Evolutionary conservation across 2,329 filamentous ascomycete species (phyloP), one percentile per base, ranked within the genome.

Genomic region (Alternaria atra): DNA sequence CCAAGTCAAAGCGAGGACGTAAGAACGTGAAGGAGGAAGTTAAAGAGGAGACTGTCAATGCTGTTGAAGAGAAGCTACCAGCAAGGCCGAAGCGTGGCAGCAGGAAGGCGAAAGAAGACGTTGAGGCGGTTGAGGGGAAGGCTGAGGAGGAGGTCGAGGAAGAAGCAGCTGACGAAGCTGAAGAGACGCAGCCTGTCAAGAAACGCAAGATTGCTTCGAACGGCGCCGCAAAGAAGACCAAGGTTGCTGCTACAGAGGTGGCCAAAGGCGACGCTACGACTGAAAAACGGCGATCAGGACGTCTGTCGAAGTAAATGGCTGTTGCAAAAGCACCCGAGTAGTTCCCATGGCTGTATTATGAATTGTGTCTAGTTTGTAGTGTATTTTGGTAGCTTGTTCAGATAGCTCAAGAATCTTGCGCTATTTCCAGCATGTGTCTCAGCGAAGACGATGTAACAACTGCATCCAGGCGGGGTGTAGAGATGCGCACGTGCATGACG

Each of bases 131-230:
- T 40, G 17, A 40, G 17, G 60, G 75, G 52, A 53, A 69, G 17
- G 55, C 54, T 40, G 17, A 40, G 17, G 60, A 75, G 52, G 55
- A 60, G 15, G 58, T 65, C 3, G 61, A 71, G 4, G 67, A 66
- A 2, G 64, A 71, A 34, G 76, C 9, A 39, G 77, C 6, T 1
- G 80, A 71, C 23, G 62, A 71, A 34, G n/a, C 35, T 32, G 80
- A 67, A 42, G 66, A 68, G 25, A 43, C 40, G 10, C 52, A 55
- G 9, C 66, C 72, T 7, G 10, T 63, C 6, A 76, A 77, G 63
- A 77, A 70, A 56, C 68, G 65, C 43, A 77, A 72, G 60, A 67
- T 51, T n/a, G 35, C 55, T 37, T 37, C 25, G 8, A 65, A 61
- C 43, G 59, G 58, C 15, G 42, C 61, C 13, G n/a, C 60, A 6